Evolutionary conservation across 176 grass and related monocot genomes (phyloP), one percentile per base, ranked within the genome.

Genomic region (Tuctoria greenei): DNA sequence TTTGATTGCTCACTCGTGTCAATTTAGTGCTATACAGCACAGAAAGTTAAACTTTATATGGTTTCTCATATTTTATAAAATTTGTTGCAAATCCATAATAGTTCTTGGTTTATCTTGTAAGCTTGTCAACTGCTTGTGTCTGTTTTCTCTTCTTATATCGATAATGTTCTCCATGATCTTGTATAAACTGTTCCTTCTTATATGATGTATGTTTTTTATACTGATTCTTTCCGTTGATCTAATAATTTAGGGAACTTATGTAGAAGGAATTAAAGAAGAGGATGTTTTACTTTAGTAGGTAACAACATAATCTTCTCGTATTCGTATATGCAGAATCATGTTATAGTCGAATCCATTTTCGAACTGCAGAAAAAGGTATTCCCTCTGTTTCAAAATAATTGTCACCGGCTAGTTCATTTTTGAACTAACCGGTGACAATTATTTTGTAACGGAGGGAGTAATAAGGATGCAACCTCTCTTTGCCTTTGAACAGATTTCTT

Each of bases 191-290:
- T 82, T 74, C 50, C 50, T 66, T 73, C 54, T 79, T n/a, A 49
- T 23, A 35, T 45, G 16, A n/a, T n/a, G n/a, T n/a, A 58, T 78
- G 71, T 23, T 42, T 78, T 49, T 71, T 73, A 36, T 64, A 57
- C 43, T 54, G 42, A 73, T 72, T 80, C 52, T 28, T 85, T 91
- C 55, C 58, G 71, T 42, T 86, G 54, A 42, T 66, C 66, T 58
- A 86, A 55, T 86, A 42, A 50, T 63, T 73, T 60, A 98, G 95
- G 95, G 95, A 84, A 93, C 91, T 68, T 98, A 98, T 84, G 95
- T 98, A 34, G 91, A 98, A 88, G 95, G 95, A 60, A 90, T 98
- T 76, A 98, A 98, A 89, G 95, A 98, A 92, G 95, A 98, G 76
- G 95, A 94, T 17, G 91, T 98, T 74, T 83, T 98, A n/a, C n/a